A percentile compares a stretch with the other conserved stretches of the same genome.
These are phyloP conservation scores for Gamarada debralockiae DNA, from an alignment of 495 filamentous ascomycete genomes.

Conservation along the genomic window DNA sequence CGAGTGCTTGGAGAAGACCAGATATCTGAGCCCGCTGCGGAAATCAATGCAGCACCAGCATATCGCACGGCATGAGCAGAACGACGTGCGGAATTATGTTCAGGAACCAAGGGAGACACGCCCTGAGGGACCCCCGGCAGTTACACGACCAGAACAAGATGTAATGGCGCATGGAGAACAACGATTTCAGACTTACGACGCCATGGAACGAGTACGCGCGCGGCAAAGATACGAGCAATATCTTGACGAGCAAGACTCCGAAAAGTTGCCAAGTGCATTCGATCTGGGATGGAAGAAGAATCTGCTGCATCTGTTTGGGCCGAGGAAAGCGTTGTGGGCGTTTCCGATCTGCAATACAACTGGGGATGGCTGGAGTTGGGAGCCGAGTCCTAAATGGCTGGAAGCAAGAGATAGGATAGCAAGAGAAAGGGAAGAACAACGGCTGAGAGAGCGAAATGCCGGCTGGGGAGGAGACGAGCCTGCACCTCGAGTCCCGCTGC, in stretches of 20 bases:
- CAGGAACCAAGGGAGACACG: conserved; percentile 30
- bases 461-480: conserved; percentile 48
- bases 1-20: conserved; percentile 89
- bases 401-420: conserved; percentile 60
- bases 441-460: conserved; percentile 49
- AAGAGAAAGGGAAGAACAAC: conserved; percentile 54
- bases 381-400: conserved; percentile 69
- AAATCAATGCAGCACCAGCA: conserved; percentile 61
- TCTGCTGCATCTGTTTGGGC: conserved; percentile 78
- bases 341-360: conserved; percentile 80
- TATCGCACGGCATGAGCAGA: conserved; percentile 29
- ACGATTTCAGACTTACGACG: conserved; percentile 50
- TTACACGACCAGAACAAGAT: neutral
- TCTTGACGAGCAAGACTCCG: conserved; percentile 79
- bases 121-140: neutral
- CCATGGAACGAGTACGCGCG: conserved; percentile 64
- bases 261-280: conserved; percentile 87
- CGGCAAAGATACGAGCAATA: conserved; percentile 80
- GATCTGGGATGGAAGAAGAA: conserved; percentile 81
- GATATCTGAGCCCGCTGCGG: conserved; percentile 78
- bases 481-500: conserved; percentile 6
- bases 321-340: conserved; percentile 62
- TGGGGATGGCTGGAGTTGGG: conserved; percentile 96
- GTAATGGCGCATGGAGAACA: conserved; percentile 1
- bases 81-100: conserved; percentile 59